phyloP scores from a whole-genome alignment of 176 grass and related monocot genomes.

The Chrysopogon serrulatus region DNA sequence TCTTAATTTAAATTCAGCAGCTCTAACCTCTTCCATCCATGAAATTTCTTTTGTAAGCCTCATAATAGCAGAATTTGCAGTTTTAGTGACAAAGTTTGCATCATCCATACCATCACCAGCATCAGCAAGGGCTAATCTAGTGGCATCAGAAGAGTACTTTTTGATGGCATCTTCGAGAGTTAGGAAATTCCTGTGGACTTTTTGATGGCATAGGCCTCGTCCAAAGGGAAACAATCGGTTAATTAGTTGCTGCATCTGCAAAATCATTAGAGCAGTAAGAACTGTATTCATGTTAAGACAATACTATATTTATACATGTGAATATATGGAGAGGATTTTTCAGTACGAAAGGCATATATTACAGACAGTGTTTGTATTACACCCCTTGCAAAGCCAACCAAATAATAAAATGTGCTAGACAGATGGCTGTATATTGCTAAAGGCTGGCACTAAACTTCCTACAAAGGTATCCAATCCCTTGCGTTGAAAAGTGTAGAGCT shows the following conservation, averaged over 20 bases:
- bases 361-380: background rate
- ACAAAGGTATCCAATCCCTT: background rate
- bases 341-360: background rate
- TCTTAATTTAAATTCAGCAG: conserved; percentile 55
- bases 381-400: background rate
- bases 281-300: background rate
- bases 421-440: background rate
- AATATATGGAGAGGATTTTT: background rate
- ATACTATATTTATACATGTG: background rate
- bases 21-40: conserved; percentile 83
- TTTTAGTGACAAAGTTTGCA: conserved; percentile 81
- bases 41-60: conserved; percentile 83
- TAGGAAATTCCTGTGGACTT: conserved; percentile 83
- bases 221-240: conserved; percentile 91
- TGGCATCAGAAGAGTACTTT: conserved; percentile 72
- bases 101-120: conserved; percentile 88
- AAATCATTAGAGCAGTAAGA: conserved; percentile 24
- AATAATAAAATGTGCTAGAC: background rate
- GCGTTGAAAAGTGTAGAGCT: background rate
- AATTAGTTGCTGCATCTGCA: conserved; percentile 82
- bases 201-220: conserved; percentile 85
- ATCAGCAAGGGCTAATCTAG: conserved; percentile 76
- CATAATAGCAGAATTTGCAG: conserved; percentile 71
- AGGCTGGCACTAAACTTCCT: background rate
- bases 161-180: conserved; percentile 64